Evolutionary conservation across 768 basidiomycete species (phyloP).

Genomic region (Phaeolepiota aurea): DNA sequence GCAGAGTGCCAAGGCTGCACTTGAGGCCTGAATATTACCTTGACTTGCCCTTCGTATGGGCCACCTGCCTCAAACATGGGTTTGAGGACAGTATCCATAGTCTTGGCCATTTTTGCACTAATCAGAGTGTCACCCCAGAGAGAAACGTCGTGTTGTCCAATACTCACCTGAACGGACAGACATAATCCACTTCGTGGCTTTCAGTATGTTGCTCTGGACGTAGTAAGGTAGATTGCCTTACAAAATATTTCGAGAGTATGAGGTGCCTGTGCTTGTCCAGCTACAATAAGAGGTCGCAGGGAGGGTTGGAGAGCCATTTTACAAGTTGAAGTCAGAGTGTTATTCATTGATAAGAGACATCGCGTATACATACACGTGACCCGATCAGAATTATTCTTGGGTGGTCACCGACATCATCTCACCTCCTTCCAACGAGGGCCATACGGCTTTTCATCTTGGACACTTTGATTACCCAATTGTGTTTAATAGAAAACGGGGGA

Average conservation of each 20-base stretch:
- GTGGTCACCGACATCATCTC: too few species aligned
- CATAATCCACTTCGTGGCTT: conserved; percentile 90
- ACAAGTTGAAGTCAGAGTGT: not conserved
- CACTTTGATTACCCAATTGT: too few species aligned
- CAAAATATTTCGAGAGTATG: conserved; percentile 79
- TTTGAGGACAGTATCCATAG: conserved; percentile 51
- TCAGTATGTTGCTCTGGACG: conserved; percentile 21
- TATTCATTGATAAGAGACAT: too few species aligned
- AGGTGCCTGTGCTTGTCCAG: conserved; percentile 49
- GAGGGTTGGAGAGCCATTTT: conserved; percentile 76
- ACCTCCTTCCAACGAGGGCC: not conserved
- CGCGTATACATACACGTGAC: too few species aligned
- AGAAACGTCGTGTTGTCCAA: not conserved
- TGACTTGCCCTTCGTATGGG: conserved; percentile 65
- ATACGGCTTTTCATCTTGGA: too few species aligned
- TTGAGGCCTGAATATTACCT: conserved; percentile 61
- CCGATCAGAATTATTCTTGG: too few species aligned
- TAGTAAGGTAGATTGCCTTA: conserved; percentile 20
- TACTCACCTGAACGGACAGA: conserved; percentile 76
- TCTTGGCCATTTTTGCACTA: conserved; percentile 54
- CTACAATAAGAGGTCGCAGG: conserved; percentile 54
- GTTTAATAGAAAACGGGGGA: too few species aligned
- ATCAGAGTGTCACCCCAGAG: too few species aligned
- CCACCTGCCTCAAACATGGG: conserved; percentile 53
- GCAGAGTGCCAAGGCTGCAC: conserved; percentile 76